phyloP scores from a whole-genome alignment of 768 basidiomycete genomes.

The Boletus fagicola region DNA sequence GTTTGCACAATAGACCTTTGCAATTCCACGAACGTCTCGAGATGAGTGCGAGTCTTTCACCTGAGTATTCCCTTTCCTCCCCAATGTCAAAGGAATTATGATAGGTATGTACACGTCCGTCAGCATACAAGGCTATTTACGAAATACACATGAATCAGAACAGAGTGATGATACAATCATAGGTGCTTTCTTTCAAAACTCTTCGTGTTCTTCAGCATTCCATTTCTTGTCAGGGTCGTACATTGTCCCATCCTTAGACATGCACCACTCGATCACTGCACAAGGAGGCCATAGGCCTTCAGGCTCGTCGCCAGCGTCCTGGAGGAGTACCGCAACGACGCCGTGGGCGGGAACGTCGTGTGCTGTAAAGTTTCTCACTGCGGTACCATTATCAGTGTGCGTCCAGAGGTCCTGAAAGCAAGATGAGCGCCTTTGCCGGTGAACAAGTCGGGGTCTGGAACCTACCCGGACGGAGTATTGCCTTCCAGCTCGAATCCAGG shows the following conservation, averaged over 20 bases:
- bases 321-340: slow-evolving; percentile 62
- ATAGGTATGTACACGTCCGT: neutral
- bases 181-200: neutral
- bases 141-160: neutral
- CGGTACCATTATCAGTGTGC: slow-evolving; percentile 69
- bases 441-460: neutral
- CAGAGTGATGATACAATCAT: neutral
- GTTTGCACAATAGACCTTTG: slow-evolving; percentile 11
- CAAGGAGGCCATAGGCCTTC: slow-evolving; percentile 56
- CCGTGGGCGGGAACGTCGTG: slow-evolving; percentile 61
- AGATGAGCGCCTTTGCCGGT: neutral
- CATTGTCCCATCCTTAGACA: slow-evolving; percentile 53
- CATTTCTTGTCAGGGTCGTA: slow-evolving; percentile 31
- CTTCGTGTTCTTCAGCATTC: slow-evolving; percentile 16
- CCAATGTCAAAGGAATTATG: neutral
- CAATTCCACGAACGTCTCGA: neutral
- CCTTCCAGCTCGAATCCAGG: slow-evolving; percentile 66
- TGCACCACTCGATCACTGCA: slow-evolving; percentile 57
- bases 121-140: neutral
- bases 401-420: slow-evolving; percentile 62
- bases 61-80: neutral
- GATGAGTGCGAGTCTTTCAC: neutral
- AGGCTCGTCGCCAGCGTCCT: slow-evolving; percentile 68
- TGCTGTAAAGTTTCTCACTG: slow-evolving; percentile 55
- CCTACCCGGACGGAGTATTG: slow-evolving; percentile 64